These are phyloP conservation scores for Irpex sp. DNA, from an alignment of 1,284 basidiomycete species.

Conservation along the genomic window DNA sequence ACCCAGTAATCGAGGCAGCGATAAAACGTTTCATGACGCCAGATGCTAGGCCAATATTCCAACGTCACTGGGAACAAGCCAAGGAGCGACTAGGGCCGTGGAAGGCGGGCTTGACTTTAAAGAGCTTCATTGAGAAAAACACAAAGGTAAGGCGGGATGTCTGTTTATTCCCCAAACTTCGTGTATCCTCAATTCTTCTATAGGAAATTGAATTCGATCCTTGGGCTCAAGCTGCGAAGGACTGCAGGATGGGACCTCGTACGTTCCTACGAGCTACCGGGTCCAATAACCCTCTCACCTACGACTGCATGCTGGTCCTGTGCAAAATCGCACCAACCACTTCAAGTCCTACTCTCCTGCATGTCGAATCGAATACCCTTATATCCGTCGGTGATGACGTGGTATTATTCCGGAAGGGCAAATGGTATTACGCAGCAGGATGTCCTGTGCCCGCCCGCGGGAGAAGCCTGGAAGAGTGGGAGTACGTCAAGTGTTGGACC, in stretches of 20 bases:
- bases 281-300: conserved; percentile 9
- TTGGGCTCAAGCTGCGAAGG: conserved; percentile 4
- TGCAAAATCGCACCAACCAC: conserved; percentile 9
- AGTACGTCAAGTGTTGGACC: conserved; percentile 9
- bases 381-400: conserved; percentile 10
- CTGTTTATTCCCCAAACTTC: not conserved
- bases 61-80: conserved; percentile 10
- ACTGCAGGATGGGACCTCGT: not conserved
- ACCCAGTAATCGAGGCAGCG: conserved; percentile 7
- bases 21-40: conserved; percentile 8
- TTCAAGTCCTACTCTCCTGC: conserved; percentile 6
- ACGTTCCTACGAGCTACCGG: conserved; percentile 3
- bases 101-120: conserved; percentile 9
- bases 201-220: conserved; percentile 12
- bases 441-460: conserved; percentile 6
- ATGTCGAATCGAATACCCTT: conserved; percentile 9
- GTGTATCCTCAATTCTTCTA: not conserved
- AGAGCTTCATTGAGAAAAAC: conserved; percentile 10
- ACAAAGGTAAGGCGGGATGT: not conserved
- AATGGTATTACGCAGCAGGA: conserved; percentile 9
- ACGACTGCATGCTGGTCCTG: conserved; percentile 9
- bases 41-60: conserved; percentile 9
- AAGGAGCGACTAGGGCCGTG: conserved; percentile 8
- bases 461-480: conserved; percentile 7
- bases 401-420: conserved; percentile 10